Evolutionary conservation across 2,329 filamentous ascomycete genomes (phyloP).

Genomic region (Aspergillus luchuensis): DNA sequence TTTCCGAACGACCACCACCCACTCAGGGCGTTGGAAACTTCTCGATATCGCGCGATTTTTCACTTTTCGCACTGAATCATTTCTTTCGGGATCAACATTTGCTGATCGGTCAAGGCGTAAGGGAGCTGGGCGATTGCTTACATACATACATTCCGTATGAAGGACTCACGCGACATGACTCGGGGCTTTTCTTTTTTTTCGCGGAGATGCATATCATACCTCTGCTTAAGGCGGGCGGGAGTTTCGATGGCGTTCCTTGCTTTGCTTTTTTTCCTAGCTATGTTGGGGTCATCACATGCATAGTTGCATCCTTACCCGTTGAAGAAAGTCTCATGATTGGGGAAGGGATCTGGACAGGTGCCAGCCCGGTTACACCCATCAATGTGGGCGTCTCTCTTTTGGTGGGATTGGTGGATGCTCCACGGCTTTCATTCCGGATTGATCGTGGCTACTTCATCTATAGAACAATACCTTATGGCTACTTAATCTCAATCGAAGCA

Average conservation of each 20-base stretch:
- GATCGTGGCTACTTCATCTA: background rate
- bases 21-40: background rate
- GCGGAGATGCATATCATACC: slow-evolving; percentile 5
- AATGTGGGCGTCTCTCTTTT: background rate
- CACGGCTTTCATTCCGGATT: background rate
- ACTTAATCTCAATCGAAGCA: too few relatives aligned
- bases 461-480: background rate
- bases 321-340: slow-evolving; percentile 2
- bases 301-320: background rate
- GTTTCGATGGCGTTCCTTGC: slow-evolving; percentile 4
- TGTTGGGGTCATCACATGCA: background rate
- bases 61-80: background rate
- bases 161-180: background rate
- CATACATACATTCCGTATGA: background rate
- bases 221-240: background rate
- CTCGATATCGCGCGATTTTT: background rate
- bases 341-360: slow-evolving; percentile 1
- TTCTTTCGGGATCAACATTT: background rate
- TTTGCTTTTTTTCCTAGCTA: background rate
- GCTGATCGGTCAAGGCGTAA: background rate
- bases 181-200: background rate
- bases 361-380: background rate
- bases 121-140: slow-evolving; percentile 2
- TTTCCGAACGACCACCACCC: background rate
- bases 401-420: background rate